Evolutionary conservation across 208 protist species (phyloP), one percentile per base, ranked within the genome.

Genomic region (Trypanosoma theileri): DNA sequence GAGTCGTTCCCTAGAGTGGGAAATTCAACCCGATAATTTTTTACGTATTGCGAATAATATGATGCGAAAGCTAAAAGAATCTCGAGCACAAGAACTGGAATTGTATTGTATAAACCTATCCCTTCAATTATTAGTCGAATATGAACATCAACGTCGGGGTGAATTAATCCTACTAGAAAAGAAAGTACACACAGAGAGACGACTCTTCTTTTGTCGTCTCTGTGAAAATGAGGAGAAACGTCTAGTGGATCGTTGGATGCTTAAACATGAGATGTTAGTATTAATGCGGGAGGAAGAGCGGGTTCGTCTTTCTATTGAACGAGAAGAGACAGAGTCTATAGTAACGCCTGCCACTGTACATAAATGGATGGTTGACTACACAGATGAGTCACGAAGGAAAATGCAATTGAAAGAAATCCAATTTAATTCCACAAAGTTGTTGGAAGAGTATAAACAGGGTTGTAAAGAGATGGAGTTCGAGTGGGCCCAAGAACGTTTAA

Each of bases 181-280:
- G 13, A 46, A 67, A 31, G 4, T 73, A 44, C 51, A 59, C 19
- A 59, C 54, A 19, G 17, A 44, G 3, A 35, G 8, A 48, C 69
- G 54, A 44, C 35, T 62, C 2, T 24, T 67, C 0, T 56, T 73
- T 66, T 45, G 28, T 19, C 4, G 16, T 48, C 11, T 46, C 4
- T 56, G n/a, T 26, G 17, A 45, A 11, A 59, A 19, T 14, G 19
- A 10, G 11, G 19, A n/a, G 3, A 52, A 40, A 22, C 19, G 12
- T 41, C 22, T 55, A 17, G 69, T 55, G 12, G 3, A 50, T 19
- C 69, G 60, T 61, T 67, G 69, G 59, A 73, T 67, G 69, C 16
- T 59, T 16, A 9, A 53, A 35, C 69, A 66, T 45, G 60, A 59
- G 42, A 31, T 64, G n/a, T 21, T 14, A 35, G 7, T 67, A 11